Conservation (phyloP, 768 basidiomycete genomes). For the Mycena polygramma region DNA sequence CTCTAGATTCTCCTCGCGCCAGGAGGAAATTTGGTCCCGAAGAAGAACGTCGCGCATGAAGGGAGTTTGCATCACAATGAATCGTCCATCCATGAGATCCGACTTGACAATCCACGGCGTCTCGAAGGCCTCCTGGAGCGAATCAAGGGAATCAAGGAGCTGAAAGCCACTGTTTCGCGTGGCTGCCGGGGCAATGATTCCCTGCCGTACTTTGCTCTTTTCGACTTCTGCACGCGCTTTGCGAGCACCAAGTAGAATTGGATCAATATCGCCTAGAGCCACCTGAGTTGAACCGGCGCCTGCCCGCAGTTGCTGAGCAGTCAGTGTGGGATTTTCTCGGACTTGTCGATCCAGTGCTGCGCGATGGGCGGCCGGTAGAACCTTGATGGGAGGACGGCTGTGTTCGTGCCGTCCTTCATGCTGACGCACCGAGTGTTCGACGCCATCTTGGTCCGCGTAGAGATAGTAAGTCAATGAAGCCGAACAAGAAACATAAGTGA, state of each 20-base stretch:
- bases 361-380: slow-evolving; percentile 2
- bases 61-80: slow-evolving; percentile 21
- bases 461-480: slow-evolving; percentile 10
- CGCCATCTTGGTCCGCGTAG: not conserved
- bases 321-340: slow-evolving; percentile 11
- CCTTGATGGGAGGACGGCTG: slow-evolving; percentile 2
- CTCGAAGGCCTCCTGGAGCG: slow-evolving; percentile 6
- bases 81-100: slow-evolving; percentile 7
- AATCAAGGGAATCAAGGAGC: not conserved
- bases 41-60: slow-evolving; percentile 19
- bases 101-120: slow-evolving; percentile 22
- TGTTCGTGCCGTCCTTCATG: slow-evolving; percentile 19
- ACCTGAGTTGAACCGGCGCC: slow-evolving; percentile 15
- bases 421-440: not conserved
- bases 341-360: slow-evolving; percentile 18
- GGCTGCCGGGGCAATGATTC: not conserved
- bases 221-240: slow-evolving; percentile 24
- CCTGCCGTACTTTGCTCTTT: slow-evolving; percentile 21
- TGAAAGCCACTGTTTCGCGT: slow-evolving; percentile 18
- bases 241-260: slow-evolving; percentile 13
- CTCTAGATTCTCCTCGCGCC: slow-evolving; percentile 11
- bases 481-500: not conserved
- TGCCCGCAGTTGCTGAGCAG: slow-evolving; percentile 17
- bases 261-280: slow-evolving; percentile 17
- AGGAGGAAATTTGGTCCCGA: slow-evolving; percentile 11